Base-by-base conservation (phyloP, 371 early-diverging fungal species). In the Mortierella sp. region DNA sequence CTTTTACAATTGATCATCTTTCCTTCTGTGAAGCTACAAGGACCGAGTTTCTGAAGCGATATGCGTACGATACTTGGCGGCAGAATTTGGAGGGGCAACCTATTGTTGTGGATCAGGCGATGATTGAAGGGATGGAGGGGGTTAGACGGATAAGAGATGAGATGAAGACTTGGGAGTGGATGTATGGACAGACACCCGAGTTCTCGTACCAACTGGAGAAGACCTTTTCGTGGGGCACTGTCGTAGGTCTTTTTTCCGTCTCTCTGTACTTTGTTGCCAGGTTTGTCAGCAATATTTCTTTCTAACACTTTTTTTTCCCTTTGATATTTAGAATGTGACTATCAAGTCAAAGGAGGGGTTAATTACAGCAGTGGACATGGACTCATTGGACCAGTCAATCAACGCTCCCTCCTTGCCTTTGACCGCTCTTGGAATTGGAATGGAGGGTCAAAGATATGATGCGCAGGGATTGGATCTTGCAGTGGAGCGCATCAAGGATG, bases 171-270 rank as follows among this genome's bases (percentile, higher is more conserved):
- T 97, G 97, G 96, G 96, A 97, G 52, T 98, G 98, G 98, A 93
- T 93, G 55, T 98, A 92, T 79, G 98, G 97, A 7, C 96, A 97
- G 89, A 98, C 98, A 24, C 98, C 99, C 14, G 95, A 95, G 83
- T 98, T 98, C 77, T 93, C 93, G n/a, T 92, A 94, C 82, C 82
- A 89, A 47, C 73, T 94, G 16, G 89, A 92, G 47, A 83, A 84
- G 9, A 70, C 77, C 24, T 94, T 94, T 79, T 26, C 82, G 0
- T 95, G 94, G 94, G 95, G 93, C 26, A 81, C 84, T 74, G 90
- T 93, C 87, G 95, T 94, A 92, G 80, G 89, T 38, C 42, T 38
- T 79, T 74, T n/a, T n/a, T n/a, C n/a, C n/a, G 55, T 42, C 31
- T 72, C 10, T 55, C n/a, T n/a, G n/a, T 50, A 38, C 14, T 10